Percentiles rank a stretch among this genome's conserved stretches.
Conservation (phyloP, 352 stramenopile species). For the Globisporangium abappressorium region DNA sequence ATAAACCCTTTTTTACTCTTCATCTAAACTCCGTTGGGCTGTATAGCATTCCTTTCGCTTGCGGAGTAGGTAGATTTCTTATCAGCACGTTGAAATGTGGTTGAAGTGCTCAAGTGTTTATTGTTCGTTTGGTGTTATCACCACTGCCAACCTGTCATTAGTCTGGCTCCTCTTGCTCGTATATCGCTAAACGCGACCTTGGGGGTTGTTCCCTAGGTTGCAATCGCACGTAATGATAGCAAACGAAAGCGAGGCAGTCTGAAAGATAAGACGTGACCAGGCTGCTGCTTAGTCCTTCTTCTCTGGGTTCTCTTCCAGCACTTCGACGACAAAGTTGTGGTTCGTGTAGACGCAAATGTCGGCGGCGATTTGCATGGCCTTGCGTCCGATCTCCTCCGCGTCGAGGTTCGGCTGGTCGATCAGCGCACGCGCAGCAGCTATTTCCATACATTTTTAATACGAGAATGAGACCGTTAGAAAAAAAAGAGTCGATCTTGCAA, state of each 20-base stretch:
- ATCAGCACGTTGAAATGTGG: neutral
- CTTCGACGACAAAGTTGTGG: slow-evolving; percentile 94
- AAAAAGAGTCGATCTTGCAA: neutral
- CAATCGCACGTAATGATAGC: neutral
- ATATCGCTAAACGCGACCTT: neutral
- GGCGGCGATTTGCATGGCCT: slow-evolving; percentile 94
- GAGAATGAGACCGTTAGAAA: neutral
- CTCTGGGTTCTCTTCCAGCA: slow-evolving; percentile 67
- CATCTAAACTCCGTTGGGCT: neutral
- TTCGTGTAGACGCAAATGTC: slow-evolving; percentile 99
- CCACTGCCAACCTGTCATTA: neutral
- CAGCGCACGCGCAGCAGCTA: slow-evolving; percentile 90
- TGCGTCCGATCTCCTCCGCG: slow-evolving; percentile 93
- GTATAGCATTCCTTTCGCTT: neutral
- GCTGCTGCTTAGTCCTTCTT: slow-evolving; percentile 34
- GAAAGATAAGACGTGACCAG: neutral
- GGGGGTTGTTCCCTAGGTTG: neutral
- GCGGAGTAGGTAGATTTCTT: neutral
- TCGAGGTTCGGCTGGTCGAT: slow-evolving; percentile 92
- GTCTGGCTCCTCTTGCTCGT: neutral
- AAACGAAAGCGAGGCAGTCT: neutral
- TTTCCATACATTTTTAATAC: neutral
- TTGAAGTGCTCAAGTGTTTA: neutral
- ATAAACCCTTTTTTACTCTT: slow-evolving; percentile 4
- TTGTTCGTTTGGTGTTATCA: neutral